phyloP scores from a whole-genome alignment of 306 rosid species.

The Cucumis hystrix region DNA sequence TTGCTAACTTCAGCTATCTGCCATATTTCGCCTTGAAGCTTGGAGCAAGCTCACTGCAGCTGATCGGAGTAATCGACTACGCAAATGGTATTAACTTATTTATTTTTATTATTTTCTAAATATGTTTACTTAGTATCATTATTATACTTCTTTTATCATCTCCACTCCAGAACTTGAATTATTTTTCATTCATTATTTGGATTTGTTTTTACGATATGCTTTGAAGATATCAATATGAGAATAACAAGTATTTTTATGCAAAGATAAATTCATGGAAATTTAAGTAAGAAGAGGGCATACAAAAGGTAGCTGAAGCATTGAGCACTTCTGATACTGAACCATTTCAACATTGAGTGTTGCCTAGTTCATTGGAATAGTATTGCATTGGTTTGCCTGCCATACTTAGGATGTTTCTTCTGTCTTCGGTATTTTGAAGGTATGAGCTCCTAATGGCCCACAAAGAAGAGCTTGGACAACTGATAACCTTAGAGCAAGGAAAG shows the following conservation, averaged over 20 bases:
- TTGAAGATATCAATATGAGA: not conserved
- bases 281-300: not conserved
- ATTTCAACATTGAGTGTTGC: not conserved
- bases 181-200: not conserved
- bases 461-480: conserved; percentile 81
- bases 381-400: not conserved
- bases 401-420: not conserved
- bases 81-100: conserved; percentile 56
- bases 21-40: conserved; percentile 29
- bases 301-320: not conserved
- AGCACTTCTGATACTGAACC: not conserved
- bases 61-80: conserved; percentile 67
- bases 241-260: not conserved
- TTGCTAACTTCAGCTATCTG: not conserved
- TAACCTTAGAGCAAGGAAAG: conserved; percentile 97
- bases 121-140: not conserved
- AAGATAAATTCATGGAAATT: not conserved
- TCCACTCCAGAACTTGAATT: not conserved
- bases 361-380: not conserved
- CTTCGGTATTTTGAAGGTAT: conserved; percentile 41
- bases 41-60: conserved; percentile 89
- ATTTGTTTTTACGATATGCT: not conserved
- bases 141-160: not conserved
- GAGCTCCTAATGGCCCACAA: conserved; percentile 60
- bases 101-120: conserved; percentile 1